phyloP scores from a whole-genome alignment of 2,329 filamentous ascomycete species.

The Sarocladium strictum region DNA sequence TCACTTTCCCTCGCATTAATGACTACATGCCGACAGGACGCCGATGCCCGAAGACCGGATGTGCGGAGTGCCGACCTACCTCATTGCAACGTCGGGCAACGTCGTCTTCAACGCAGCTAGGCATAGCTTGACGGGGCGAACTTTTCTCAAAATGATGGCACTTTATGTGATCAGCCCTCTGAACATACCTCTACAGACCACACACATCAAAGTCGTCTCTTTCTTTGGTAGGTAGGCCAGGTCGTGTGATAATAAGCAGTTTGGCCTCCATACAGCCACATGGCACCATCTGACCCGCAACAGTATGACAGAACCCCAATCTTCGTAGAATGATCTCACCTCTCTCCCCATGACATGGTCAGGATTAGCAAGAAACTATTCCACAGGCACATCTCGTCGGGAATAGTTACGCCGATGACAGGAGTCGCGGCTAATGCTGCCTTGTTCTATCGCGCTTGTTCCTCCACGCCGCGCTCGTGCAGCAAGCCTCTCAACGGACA shows the following conservation, averaged over 20 bases:
- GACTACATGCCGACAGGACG: not conserved
- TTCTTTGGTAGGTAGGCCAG: not conserved
- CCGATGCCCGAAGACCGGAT: not conserved
- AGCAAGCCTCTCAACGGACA: not conserved
- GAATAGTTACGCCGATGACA: not conserved
- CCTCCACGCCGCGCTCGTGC: not conserved
- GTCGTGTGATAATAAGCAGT: not conserved
- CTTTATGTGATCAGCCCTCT: not conserved
- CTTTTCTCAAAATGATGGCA: not conserved
- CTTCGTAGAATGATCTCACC: not conserved
- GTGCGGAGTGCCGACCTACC: not conserved
- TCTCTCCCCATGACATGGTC: no score
- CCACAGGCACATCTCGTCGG: not conserved
- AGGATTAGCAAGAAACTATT: no score
- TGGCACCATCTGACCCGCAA: not conserved
- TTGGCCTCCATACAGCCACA: slow-evolving; percentile 4
- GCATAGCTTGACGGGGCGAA: not conserved
- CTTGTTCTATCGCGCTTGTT: not conserved
- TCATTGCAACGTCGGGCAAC: not conserved
- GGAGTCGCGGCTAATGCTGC: not conserved
- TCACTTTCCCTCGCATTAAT: not conserved
- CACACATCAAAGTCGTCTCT: no score
- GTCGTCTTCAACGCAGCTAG: not conserved
- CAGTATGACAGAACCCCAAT: not conserved
- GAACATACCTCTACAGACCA: no score